phyloP scores from a whole-genome alignment of 352 stramenopile species.

The Phytophthora quininea region DNA sequence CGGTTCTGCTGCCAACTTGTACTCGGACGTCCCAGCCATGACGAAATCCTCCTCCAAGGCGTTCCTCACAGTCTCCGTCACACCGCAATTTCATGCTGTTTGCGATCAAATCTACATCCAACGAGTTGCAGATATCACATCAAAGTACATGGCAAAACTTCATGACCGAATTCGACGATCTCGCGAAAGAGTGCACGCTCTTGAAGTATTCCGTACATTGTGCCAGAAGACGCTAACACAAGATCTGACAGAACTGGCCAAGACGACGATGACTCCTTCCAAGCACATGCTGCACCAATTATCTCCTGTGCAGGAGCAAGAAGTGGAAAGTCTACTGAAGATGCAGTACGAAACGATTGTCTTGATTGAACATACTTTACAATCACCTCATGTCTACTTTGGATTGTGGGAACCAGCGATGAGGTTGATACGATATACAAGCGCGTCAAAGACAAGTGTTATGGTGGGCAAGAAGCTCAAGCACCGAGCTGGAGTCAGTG shows the following conservation, averaged over 20 bases:
- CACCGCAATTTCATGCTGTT: slow-evolving; percentile 45
- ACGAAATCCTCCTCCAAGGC: slow-evolving; percentile 24
- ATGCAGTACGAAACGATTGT: slow-evolving; percentile 43
- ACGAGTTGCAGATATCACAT: slow-evolving; percentile 42
- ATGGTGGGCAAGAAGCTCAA: slow-evolving; percentile 73
- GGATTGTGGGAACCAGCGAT: slow-evolving; percentile 61
- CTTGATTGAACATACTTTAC: slow-evolving; percentile 43
- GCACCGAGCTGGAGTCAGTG: slow-evolving; percentile 64
- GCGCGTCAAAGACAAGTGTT: slow-evolving; percentile 50
- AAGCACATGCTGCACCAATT: slow-evolving; percentile 20
- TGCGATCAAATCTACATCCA: slow-evolving; percentile 66
- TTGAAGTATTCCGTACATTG: slow-evolving; percentile 30
- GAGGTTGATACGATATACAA: slow-evolving; percentile 53
- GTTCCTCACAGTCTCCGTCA: slow-evolving; percentile 46
- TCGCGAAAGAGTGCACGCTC: slow-evolving; percentile 32
- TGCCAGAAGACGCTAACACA: slow-evolving; percentile 34
- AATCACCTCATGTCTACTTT: slow-evolving; percentile 62
- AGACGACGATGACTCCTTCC: background rate
- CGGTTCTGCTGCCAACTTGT: slow-evolving; percentile 35
- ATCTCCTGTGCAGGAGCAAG: slow-evolving; percentile 46
- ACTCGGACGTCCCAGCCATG: slow-evolving; percentile 39
- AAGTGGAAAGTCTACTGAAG: slow-evolving; percentile 39
- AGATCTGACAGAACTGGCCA: background rate
- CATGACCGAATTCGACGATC: slow-evolving; percentile 50
- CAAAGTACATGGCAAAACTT: slow-evolving; percentile 38